Conservation (phyloP, 2,329 filamentous ascomycete species). For the Eutypa lata region DNA sequence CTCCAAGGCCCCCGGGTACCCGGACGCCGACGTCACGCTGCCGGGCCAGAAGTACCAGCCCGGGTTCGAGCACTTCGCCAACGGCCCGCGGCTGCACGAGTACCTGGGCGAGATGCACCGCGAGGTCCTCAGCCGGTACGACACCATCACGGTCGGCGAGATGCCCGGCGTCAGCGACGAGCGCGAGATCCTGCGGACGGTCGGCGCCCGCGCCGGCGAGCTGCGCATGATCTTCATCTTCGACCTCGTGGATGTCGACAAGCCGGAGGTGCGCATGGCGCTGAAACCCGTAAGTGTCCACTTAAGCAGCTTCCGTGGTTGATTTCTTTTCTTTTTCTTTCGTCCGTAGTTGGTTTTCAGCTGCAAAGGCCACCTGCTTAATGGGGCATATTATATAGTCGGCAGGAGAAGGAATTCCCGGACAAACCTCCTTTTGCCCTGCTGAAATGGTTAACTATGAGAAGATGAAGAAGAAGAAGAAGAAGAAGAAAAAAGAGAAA, state of each 20-base stretch:
- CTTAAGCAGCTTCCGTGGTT: too few species aligned
- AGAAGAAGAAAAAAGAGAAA: too few species aligned
- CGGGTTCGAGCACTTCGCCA: conserved; percentile 57
- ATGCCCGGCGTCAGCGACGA: conserved; percentile 61
- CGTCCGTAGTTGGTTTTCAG: too few species aligned
- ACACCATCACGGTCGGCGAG: conserved; percentile 70
- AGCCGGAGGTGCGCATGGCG: conserved; percentile 40
- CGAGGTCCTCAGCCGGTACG: conserved; percentile 55
- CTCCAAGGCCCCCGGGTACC: conserved; percentile 58
- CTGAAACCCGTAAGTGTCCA: too few species aligned
- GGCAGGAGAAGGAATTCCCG: too few species aligned
- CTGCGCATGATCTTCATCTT: conserved; percentile 71
- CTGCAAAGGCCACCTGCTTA: too few species aligned
- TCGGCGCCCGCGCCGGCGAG: conserved; percentile 55
- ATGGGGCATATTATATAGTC: too few species aligned
- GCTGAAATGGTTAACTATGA: too few species aligned
- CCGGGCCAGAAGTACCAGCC: conserved; percentile 46
- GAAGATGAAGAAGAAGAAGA: too few species aligned
- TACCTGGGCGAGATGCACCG: conserved; percentile 64
- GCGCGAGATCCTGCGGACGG: conserved; percentile 55
- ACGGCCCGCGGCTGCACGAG: conserved; percentile 67
- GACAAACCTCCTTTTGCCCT: too few species aligned
- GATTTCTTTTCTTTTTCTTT: too few species aligned
- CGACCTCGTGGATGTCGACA: conserved; percentile 60
- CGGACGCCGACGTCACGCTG: conserved; percentile 55